Conservation (phyloP, 139 green algal genomes). For the Haematococcus sp. region DNA sequence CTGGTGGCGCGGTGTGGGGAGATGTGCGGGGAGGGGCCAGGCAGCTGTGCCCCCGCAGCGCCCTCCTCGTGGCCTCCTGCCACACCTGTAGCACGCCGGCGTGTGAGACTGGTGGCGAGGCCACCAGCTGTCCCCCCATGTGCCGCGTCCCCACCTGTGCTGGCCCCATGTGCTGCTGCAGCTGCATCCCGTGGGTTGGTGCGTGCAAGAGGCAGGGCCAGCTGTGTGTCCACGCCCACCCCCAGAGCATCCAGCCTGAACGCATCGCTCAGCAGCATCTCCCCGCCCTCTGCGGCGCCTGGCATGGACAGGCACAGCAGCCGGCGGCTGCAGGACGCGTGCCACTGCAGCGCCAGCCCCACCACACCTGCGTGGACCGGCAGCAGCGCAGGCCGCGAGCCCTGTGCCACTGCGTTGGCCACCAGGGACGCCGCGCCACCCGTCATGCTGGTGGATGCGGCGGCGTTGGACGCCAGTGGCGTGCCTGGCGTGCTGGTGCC, state of each 20-base stretch:
- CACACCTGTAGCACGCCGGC: no score
- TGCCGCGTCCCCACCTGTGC: not conserved
- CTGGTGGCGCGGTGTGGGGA: no score
- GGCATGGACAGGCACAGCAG: slow-evolving; percentile 25
- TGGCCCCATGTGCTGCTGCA: not conserved
- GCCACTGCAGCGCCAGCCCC: slow-evolving; percentile 27
- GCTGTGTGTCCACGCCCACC: not conserved
- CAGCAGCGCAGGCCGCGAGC: not conserved
- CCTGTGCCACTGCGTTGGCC: not conserved
- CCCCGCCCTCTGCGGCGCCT: not conserved
- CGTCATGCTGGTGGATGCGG: not conserved
- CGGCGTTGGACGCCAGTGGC: no score
- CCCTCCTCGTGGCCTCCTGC: no score
- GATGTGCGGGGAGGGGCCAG: no score
- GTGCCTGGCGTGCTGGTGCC: no score
- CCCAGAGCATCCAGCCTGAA: slow-evolving; percentile 8
- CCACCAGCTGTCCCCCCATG: not conserved
- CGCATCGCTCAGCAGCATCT: slow-evolving; percentile 7
- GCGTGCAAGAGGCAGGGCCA: not conserved
- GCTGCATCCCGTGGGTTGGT: not conserved
- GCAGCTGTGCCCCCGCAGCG: no score
- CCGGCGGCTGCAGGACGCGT: slow-evolving; percentile 4
- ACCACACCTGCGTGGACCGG: slow-evolving; percentile 19
- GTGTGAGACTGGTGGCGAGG: no score
- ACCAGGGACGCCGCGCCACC: not conserved